These are phyloP conservation scores for Dictyostelium intermedium DNA, from an alignment of 78 protist genomes.

Conservation along the genomic window DNA sequence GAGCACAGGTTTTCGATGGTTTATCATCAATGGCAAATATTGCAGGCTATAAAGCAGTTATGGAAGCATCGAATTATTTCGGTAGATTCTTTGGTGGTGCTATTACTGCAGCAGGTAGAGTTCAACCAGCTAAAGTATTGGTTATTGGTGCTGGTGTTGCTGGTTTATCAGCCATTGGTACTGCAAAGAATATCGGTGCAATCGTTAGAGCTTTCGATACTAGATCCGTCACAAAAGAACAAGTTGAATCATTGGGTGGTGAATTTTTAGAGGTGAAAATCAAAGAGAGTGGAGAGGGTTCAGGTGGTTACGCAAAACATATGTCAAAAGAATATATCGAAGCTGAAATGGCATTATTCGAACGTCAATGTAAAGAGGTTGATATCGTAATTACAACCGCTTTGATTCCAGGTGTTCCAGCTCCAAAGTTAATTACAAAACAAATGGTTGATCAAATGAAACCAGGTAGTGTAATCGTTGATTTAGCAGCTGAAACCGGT, in stretches of 20 bases:
- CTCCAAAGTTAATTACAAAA: constrained; percentile 92
- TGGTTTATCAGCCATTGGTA: constrained; percentile 97
- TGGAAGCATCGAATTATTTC: constrained; percentile 92
- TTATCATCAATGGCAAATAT: constrained; percentile 96
- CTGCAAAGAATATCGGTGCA: constrained; percentile 97
- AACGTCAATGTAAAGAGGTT: constrained; percentile 90
- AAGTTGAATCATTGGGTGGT: constrained; percentile 97
- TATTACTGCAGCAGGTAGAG: constrained; percentile 98
- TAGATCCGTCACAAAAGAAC: constrained; percentile 96
- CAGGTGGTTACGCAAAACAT: constrained; percentile 97
- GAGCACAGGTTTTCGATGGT: constrained; percentile 97
- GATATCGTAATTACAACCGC: constrained; percentile 99
- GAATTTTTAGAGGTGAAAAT: constrained; percentile 95
- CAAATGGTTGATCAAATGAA: constrained; percentile 86
- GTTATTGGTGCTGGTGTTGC: constrained; percentile 99
- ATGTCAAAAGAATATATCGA: constrained; percentile 94
- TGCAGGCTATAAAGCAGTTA: constrained; percentile 97
- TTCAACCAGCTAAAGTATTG: constrained; percentile 95
- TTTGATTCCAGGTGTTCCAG: constrained; percentile 94
- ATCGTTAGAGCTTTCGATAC: constrained; percentile 98
- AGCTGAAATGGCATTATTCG: constrained; percentile 94
- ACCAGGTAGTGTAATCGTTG: constrained; percentile 97
- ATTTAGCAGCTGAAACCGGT: constrained; percentile 98
- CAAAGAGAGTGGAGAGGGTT: constrained; percentile 92
- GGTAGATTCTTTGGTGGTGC: constrained; percentile 95